Evolutionary conservation across 1,284 basidiomycete species (phyloP).

Genomic region (Athelia psychrophila): DNA sequence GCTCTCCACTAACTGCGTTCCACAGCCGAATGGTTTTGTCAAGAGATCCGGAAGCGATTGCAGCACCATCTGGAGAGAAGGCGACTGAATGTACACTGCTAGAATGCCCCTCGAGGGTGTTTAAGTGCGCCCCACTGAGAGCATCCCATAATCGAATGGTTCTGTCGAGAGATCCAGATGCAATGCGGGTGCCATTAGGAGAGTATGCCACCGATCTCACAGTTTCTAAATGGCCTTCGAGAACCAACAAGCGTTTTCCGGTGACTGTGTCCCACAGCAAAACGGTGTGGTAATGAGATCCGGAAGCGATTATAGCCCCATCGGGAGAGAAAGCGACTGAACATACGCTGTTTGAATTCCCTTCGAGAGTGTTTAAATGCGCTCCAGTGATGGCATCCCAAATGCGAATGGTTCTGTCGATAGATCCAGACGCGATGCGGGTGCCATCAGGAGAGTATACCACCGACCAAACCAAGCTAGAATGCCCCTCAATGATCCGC

Average conservation of each 20-base stretch:
- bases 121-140: neutral
- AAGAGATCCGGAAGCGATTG: neutral
- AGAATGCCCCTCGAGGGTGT: neutral
- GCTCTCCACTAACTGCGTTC: neutral
- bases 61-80: slow-evolving; percentile 1
- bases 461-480: neutral
- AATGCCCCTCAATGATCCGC: slow-evolving; percentile 1
- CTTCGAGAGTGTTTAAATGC: neutral
- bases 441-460: neutral
- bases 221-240: neutral
- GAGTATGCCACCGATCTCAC: no score
- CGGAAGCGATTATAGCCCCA: neutral
- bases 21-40: slow-evolving; percentile 2
- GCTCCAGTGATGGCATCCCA: neutral
- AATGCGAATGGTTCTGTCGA: neutral
- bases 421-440: neutral
- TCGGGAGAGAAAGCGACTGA: neutral
- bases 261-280: neutral
- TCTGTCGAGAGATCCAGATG: neutral
- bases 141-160: slow-evolving; percentile 1
- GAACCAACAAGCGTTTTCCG: neutral
- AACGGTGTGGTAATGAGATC: neutral
- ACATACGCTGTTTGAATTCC: neutral
- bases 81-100: neutral
- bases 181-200: neutral